Evolutionary conservation across 495 filamentous ascomycete species (phyloP).

Genomic region (Cercophora sp.): DNA sequence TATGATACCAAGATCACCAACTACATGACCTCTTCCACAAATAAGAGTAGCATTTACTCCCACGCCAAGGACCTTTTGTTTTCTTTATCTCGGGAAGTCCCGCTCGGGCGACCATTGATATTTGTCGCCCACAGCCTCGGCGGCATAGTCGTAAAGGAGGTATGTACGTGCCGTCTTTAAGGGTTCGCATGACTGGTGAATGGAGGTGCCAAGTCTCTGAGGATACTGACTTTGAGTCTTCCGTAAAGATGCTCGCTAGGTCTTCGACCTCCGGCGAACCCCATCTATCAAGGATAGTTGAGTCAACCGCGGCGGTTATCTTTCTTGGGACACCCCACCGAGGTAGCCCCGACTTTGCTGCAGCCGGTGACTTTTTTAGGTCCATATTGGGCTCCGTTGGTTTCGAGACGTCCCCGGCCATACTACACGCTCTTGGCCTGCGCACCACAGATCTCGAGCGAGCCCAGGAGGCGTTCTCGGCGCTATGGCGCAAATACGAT

Average conservation of each 20-base stretch:
- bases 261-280: neutral
- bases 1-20: neutral
- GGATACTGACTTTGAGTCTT: too few relatives aligned
- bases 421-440: slow-evolving; percentile 13
- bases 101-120: neutral
- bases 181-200: neutral
- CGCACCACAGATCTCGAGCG: slow-evolving; percentile 10
- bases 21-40: neutral
- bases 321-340: slow-evolving; percentile 41
- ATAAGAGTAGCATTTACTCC: neutral
- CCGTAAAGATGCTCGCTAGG: neutral
- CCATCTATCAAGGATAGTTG: neutral
- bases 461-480: slow-evolving; percentile 13
- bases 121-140: neutral
- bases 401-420: slow-evolving; percentile 6
- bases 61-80: neutral
- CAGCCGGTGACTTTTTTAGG: neutral
- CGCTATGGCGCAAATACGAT: slow-evolving; percentile 11
- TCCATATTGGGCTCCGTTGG: neutral
- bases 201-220: too few relatives aligned
- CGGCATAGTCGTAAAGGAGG: neutral
- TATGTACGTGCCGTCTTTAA: neutral
- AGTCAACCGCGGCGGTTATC: slow-evolving; percentile 29
- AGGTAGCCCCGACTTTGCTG: slow-evolving; percentile 18
- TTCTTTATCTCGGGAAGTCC: neutral